Percentiles rank a stretch among this genome's conserved stretches.
Conservation (phyloP, 1,284 basidiomycete species). For the Jaminaea rosea region DNA sequence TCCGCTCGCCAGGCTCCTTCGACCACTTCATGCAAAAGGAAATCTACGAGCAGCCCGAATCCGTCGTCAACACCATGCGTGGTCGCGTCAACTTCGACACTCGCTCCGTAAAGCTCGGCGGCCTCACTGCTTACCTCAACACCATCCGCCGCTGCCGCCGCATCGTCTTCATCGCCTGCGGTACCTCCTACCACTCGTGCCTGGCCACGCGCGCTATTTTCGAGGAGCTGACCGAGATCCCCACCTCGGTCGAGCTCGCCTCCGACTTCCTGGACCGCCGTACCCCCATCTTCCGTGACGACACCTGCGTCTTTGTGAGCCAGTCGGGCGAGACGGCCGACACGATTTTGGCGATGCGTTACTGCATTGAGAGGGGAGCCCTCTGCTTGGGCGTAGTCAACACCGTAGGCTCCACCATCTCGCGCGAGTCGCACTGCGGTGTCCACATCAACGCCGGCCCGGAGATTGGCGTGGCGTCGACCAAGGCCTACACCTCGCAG, state of each 20-base stretch:
- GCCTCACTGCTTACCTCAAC: slow-evolving; percentile 84
- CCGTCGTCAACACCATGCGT: slow-evolving; percentile 99
- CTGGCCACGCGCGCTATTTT: slow-evolving; percentile 96
- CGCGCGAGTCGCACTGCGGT: slow-evolving; percentile 97
- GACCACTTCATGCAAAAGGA: slow-evolving; percentile 99
- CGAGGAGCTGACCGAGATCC: slow-evolving; percentile 97
- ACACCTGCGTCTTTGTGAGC: slow-evolving; percentile 90
- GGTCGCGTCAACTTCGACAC: slow-evolving; percentile 98
- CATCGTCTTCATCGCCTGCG: slow-evolving; percentile 94
- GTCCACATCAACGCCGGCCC: slow-evolving; percentile 99
- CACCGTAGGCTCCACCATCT: slow-evolving; percentile 95
- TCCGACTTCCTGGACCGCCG: slow-evolving; percentile 98
- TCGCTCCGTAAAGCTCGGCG: slow-evolving; percentile 83
- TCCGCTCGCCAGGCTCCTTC: too few relatives aligned
- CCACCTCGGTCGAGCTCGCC: slow-evolving; percentile 91
- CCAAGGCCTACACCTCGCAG: slow-evolving; percentile 99
- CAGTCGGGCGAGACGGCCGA: slow-evolving; percentile 99
- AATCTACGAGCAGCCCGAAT: slow-evolving; percentile 99
- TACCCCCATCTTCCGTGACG: slow-evolving; percentile 98
- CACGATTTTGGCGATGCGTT: slow-evolving; percentile 89
- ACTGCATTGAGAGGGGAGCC: slow-evolving; percentile 92
- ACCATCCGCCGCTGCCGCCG: slow-evolving; percentile 91
- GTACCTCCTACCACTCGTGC: slow-evolving; percentile 95
- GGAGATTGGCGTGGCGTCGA: slow-evolving; percentile 99
- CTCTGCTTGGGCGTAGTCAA: slow-evolving; percentile 93